Percentiles rank a stretch among this genome's conserved stretches.
Evolutionary conservation across 2,329 filamentous ascomycete species (phyloP).

Genomic region (Penicillium sp.): DNA sequence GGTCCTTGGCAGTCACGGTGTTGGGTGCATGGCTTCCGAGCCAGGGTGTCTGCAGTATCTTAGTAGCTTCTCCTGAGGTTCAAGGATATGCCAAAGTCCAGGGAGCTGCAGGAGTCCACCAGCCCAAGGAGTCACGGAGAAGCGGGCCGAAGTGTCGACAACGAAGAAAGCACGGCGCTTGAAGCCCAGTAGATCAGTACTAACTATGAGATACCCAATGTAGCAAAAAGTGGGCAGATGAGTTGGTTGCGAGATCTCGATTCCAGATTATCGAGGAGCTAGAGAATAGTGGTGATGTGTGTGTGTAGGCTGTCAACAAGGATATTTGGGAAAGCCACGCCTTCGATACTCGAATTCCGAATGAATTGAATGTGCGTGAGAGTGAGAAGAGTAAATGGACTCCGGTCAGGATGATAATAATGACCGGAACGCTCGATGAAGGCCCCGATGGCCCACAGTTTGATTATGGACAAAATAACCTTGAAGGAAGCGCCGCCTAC

Average conservation of each 20-base stretch:
- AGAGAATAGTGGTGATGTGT: background rate
- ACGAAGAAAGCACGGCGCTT: background rate
- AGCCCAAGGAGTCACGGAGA: conserved; percentile 16
- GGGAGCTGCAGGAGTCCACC: conserved; percentile 10
- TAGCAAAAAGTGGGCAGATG: conserved; percentile 1
- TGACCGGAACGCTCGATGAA: conserved; percentile 13
- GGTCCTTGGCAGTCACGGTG: conserved; percentile 22
- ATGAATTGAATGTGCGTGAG: background rate
- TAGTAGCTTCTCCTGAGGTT: conserved; percentile 25
- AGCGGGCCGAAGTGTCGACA: conserved; percentile 9
- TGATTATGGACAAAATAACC: conserved; percentile 22
- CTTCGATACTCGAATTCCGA: background rate
- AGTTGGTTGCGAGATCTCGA: conserved; percentile 2
- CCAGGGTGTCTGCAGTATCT: conserved; percentile 31
- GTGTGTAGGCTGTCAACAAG: background rate
- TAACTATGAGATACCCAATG: background rate
- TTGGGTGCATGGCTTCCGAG: conserved; percentile 29
- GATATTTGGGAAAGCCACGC: background rate
- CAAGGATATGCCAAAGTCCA: conserved; percentile 11
- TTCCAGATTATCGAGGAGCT: background rate
- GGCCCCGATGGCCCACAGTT: conserved; percentile 18
- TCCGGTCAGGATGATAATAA: conserved; percentile 4
- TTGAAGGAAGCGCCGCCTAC: conserved; percentile 21
- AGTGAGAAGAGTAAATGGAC: background rate
- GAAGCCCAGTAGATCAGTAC: background rate